A percentile compares a stretch with the other conserved stretches of the same genome.
phyloP scores from a whole-genome alignment of 129 eudicot genomes.

The Chrysanthemum seticuspe region DNA sequence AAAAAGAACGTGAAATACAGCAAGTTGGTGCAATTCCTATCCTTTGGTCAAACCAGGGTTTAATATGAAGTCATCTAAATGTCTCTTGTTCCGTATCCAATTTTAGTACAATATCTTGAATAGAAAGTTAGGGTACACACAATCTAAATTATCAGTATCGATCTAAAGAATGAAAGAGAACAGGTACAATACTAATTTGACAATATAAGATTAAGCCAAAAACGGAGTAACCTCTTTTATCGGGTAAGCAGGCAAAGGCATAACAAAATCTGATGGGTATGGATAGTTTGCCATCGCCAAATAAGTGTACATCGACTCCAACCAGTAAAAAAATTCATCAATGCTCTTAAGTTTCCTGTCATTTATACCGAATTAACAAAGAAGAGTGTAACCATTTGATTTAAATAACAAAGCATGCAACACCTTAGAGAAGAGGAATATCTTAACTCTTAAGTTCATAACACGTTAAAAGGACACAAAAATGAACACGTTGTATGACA shows the following conservation, averaged over 20 bases:
- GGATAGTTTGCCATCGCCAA: constrained; percentile 93
- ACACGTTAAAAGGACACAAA: neutral
- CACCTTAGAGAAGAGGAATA: too few relatives aligned
- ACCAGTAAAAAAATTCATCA: constrained; percentile 64
- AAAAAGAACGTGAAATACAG: neutral
- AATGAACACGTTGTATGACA: neutral
- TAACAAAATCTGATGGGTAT: constrained; percentile 68
- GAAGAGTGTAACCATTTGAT: neutral
- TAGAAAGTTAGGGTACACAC: neutral
- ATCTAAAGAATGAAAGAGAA: neutral
- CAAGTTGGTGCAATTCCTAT: neutral
- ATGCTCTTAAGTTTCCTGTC: constrained; percentile 62
- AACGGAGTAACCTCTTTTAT: constrained; percentile 67
- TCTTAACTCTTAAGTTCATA: too few relatives aligned
- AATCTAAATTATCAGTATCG: too few relatives aligned
- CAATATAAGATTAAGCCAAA: neutral
- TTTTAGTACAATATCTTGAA: neutral
- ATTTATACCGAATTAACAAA: constrained; percentile 11
- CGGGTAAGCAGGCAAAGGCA: constrained; percentile 93
- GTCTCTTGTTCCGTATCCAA: too few relatives aligned
- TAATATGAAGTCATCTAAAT: too few relatives aligned
- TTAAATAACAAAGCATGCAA: neutral
- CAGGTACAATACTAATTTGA: neutral
- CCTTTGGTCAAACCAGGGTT: too few relatives aligned
- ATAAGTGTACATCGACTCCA: constrained; percentile 78